A percentile compares a stretch with the other conserved stretches of the same genome.
phyloP scores from a whole-genome alignment of 2,329 filamentous ascomycete species.

The Teratosphaeria pseudoeucalypti region DNA sequence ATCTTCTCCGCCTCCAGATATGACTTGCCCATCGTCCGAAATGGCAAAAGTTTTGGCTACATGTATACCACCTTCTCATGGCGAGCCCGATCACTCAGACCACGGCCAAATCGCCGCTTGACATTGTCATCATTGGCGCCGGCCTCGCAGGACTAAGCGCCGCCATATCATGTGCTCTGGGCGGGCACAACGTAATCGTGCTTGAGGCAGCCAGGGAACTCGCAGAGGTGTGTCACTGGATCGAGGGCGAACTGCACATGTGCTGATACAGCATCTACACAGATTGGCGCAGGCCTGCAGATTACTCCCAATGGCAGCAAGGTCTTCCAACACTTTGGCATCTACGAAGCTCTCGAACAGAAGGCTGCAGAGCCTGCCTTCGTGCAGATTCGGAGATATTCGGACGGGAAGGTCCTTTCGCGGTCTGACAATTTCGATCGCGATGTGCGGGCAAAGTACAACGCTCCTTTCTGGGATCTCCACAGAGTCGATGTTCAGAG shows the following conservation, averaged over 20 bases:
- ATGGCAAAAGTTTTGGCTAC: background rate
- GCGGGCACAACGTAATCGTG: constrained; percentile 23
- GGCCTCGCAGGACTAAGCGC: constrained; percentile 25
- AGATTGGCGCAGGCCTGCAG: constrained; percentile 46
- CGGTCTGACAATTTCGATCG: constrained; percentile 42
- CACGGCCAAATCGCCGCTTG: constrained; percentile 12
- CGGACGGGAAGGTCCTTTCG: constrained; percentile 37
- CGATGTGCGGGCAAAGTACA: constrained; percentile 45
- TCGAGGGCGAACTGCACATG: background rate
- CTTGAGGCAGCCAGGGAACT: constrained; percentile 29
- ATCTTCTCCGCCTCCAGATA: background rate
- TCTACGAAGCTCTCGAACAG: constrained; percentile 34
- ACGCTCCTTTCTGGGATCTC: constrained; percentile 48
- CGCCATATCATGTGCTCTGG: constrained; percentile 23
- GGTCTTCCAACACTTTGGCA: constrained; percentile 39
- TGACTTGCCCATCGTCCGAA: background rate
- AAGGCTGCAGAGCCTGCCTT: constrained; percentile 36
- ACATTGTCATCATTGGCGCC: constrained; percentile 25
- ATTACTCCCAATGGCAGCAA: constrained; percentile 34
- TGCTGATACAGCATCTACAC: background rate
- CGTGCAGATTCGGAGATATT: constrained; percentile 45
- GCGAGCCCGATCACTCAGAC: constrained; percentile 2
- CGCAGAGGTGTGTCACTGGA: constrained; percentile 26
- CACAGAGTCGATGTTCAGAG: constrained; percentile 53
- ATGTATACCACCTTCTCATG: constrained; percentile 1